A percentile compares a stretch with the other conserved stretches of the same genome.
Evolutionary conservation across 2,329 filamentous ascomycete species (phyloP).

Genomic region (Diplodia mutila): DNA sequence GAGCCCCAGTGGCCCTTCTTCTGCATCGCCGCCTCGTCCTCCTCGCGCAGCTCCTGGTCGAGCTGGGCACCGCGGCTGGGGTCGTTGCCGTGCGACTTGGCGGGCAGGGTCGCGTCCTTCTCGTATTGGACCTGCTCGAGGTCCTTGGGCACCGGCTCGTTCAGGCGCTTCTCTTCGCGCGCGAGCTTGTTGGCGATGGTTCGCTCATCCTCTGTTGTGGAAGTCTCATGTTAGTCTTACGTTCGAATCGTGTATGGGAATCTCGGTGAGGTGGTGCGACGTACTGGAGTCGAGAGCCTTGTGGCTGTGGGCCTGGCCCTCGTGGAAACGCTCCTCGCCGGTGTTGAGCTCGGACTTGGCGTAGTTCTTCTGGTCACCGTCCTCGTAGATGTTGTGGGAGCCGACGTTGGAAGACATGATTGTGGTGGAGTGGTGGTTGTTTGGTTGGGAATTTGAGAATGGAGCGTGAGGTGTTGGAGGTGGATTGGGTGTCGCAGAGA

Average conservation of each 20-base stretch:
- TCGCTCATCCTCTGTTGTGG: slow-evolving; percentile 65
- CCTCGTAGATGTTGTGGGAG: slow-evolving; percentile 68
- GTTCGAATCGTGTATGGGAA: not conserved
- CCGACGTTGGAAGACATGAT: slow-evolving; percentile 69
- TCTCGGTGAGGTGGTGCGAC: slow-evolving; percentile 29
- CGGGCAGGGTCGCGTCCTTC: slow-evolving; percentile 65
- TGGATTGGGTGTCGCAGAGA: slow-evolving; percentile 9
- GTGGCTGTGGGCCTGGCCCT: slow-evolving; percentile 74
- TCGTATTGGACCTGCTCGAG: slow-evolving; percentile 49
- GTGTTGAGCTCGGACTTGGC: slow-evolving; percentile 55
- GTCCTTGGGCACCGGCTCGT: slow-evolving; percentile 43
- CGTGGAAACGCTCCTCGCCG: slow-evolving; percentile 65
- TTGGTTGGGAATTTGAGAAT: not conserved
- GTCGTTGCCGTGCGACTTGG: slow-evolving; percentile 71
- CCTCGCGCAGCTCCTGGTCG: slow-evolving; percentile 68
- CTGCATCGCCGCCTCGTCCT: slow-evolving; percentile 67
- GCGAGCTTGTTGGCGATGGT: slow-evolving; percentile 73
- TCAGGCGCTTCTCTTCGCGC: slow-evolving; percentile 60
- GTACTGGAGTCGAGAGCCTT: slow-evolving; percentile 71
- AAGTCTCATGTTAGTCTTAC: not conserved
- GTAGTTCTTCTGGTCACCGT: slow-evolving; percentile 72
- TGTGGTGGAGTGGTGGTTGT: not conserved
- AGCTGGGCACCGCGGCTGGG: slow-evolving; percentile 73
- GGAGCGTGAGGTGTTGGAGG: not conserved
- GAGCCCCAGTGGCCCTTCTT: slow-evolving; percentile 57